phyloP scores from a whole-genome alignment of 176 grass and related monocot species.

The Melocanna baccifera region DNA sequence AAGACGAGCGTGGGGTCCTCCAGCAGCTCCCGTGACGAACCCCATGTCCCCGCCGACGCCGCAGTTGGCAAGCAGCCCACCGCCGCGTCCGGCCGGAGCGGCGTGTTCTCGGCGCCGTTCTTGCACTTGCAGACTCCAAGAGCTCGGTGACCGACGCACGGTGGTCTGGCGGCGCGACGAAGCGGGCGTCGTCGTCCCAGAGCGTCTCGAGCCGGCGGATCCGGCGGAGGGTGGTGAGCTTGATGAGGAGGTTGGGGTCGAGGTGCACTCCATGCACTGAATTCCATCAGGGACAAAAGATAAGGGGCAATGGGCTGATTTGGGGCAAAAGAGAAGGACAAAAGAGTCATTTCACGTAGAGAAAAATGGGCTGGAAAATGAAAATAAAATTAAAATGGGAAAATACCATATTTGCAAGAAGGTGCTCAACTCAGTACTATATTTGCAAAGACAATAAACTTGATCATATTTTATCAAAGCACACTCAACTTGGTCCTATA shows the following conservation, averaged over 20 bases:
- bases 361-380: too few relatives aligned
- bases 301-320: too few relatives aligned
- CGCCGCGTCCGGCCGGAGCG: slow-evolving; percentile 78
- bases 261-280: too few relatives aligned
- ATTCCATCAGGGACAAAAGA: too few relatives aligned
- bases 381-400: too few relatives aligned
- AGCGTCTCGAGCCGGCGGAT: slow-evolving; percentile 87
- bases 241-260: slow-evolving; percentile 97
- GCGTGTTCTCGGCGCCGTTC: slow-evolving; percentile 60
- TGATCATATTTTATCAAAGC: too few relatives aligned
- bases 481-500: too few relatives aligned
- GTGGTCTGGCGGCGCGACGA: slow-evolving; percentile 47
- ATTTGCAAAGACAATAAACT: too few relatives aligned
- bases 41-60: slow-evolving; percentile 58
- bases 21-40: slow-evolving; percentile 75
- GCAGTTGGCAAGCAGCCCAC: slow-evolving; percentile 96
- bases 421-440: too few relatives aligned
- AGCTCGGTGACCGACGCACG: slow-evolving; percentile 56
- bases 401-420: too few relatives aligned
- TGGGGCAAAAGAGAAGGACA: too few relatives aligned
- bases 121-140: slow-evolving; percentile 66
- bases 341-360: too few relatives aligned
- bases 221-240: slow-evolving; percentile 86
- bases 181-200: slow-evolving; percentile 79
- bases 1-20: slow-evolving; percentile 74